Evolutionary conservation across 108 stramenopile genomes (phyloP).

Genomic region (Skeletonema potamos): DNA sequence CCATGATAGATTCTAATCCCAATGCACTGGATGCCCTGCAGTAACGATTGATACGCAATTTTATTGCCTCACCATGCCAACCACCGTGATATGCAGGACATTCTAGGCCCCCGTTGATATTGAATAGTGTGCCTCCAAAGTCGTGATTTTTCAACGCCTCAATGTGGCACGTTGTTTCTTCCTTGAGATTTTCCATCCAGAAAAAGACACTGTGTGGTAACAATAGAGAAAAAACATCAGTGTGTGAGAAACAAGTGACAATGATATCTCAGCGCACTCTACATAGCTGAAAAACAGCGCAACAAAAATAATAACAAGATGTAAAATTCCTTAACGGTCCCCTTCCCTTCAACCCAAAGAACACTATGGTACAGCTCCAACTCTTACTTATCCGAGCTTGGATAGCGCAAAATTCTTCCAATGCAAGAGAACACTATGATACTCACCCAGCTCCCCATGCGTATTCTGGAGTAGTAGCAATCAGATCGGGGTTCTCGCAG

Average conservation of each 20-base stretch:
- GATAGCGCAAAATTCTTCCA: background rate
- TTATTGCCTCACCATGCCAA: constrained; percentile 46
- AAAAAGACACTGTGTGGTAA: constrained; percentile 21
- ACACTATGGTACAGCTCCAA: too few relatives aligned
- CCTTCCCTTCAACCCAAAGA: too few relatives aligned
- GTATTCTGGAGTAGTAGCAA: constrained; percentile 41
- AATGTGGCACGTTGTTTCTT: constrained; percentile 48
- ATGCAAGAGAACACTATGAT: background rate
- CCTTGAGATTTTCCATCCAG: constrained; percentile 52
- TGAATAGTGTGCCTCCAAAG: constrained; percentile 44
- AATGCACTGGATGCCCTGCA: constrained; percentile 32
- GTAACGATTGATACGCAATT: constrained; percentile 48
- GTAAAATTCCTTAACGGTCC: too few relatives aligned
- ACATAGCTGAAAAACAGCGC: too few relatives aligned
- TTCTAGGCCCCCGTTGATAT: constrained; percentile 44
- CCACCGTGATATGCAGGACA: constrained; percentile 51
- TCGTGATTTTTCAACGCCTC: constrained; percentile 36
- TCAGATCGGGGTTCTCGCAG: constrained; percentile 45
- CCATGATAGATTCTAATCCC: constrained; percentile 29
- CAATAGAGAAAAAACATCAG: background rate
- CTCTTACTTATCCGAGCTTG: too few relatives aligned
- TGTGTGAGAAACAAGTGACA: too few relatives aligned
- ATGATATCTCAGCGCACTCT: too few relatives aligned
- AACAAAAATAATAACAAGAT: too few relatives aligned
- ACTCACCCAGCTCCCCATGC: constrained; percentile 37